Evolutionary conservation across 2,329 filamentous ascomycete species (phyloP).

Genomic region (Apiospora kogelbergensis): DNA sequence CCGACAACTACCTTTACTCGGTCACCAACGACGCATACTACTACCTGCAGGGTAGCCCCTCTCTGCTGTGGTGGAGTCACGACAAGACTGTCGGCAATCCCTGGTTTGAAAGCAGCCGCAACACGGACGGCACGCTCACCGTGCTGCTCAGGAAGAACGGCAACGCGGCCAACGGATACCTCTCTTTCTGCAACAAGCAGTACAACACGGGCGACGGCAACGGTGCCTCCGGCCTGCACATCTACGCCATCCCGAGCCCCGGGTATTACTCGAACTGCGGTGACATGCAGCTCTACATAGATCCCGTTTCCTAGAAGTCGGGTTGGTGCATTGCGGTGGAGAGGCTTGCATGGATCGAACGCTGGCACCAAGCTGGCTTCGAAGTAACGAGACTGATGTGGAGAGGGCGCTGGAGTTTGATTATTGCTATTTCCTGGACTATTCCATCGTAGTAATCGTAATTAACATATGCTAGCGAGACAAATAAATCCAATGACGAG

Average conservation of each 20-base stretch:
- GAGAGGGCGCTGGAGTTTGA: too few species aligned
- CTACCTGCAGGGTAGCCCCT: background rate
- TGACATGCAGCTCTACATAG: constrained; percentile 4
- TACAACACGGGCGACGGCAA: background rate
- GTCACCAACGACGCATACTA: constrained; percentile 3
- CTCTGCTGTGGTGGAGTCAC: background rate
- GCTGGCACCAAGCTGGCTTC: too few species aligned
- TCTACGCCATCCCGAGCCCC: background rate
- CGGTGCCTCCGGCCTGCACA: background rate
- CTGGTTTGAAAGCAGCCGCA: background rate
- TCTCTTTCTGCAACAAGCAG: background rate
- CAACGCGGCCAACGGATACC: background rate
- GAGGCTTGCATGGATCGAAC: too few species aligned
- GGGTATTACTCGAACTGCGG: background rate
- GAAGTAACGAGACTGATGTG: too few species aligned
- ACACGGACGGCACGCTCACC: background rate
- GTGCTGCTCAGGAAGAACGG: constrained; percentile 1
- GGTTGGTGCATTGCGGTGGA: too few species aligned
- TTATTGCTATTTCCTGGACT: too few species aligned
- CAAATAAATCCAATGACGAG: too few species aligned
- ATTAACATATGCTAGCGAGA: too few species aligned
- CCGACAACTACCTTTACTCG: constrained; percentile 6
- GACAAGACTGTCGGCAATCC: background rate
- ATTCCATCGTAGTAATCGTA: too few species aligned
- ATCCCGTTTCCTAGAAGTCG: background rate